Evolutionary conservation across 2,329 filamentous ascomycete species (phyloP).

Genomic region (Diaporthe nobilis): DNA sequence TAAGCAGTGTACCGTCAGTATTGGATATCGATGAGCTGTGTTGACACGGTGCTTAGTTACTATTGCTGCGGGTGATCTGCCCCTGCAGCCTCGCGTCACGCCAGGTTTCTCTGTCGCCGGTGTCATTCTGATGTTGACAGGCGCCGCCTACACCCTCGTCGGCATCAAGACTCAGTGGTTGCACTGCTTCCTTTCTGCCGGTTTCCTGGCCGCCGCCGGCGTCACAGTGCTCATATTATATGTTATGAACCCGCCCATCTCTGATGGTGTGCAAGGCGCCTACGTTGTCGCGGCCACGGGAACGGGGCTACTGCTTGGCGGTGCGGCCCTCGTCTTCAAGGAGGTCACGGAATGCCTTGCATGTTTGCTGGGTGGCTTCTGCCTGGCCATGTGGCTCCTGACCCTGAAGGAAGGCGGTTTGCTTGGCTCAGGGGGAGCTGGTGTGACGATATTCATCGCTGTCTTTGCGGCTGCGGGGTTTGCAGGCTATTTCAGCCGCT

Average conservation of each 20-base stretch:
- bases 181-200: slow-evolving; percentile 85
- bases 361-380: slow-evolving; percentile 89
- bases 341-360: slow-evolving; percentile 87
- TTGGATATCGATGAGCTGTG: neutral
- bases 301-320: slow-evolving; percentile 82
- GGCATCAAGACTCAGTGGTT: slow-evolving; percentile 87
- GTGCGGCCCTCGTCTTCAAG: slow-evolving; percentile 80
- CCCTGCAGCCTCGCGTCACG: slow-evolving; percentile 81
- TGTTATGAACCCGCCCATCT: slow-evolving; percentile 85
- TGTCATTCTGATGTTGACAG: slow-evolving; percentile 80
- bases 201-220: slow-evolving; percentile 79
- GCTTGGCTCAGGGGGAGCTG: slow-evolving; percentile 67
- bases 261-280: slow-evolving; percentile 83
- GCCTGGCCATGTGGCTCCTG: slow-evolving; percentile 91
- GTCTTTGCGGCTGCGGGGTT: slow-evolving; percentile 78
- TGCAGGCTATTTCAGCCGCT: slow-evolving; percentile 82
- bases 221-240: slow-evolving; percentile 89
- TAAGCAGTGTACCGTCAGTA: neutral
- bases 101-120: slow-evolving; percentile 87
- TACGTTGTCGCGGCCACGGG: slow-evolving; percentile 85
- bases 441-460: slow-evolving; percentile 82
- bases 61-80: slow-evolving; percentile 70
- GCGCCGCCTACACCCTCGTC: slow-evolving; percentile 79
- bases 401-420: slow-evolving; percentile 83
- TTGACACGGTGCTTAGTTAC: slow-evolving; percentile 53